phyloP scores from a whole-genome alignment of 352 stramenopile genomes.

The Phytophthora brassicae region DNA sequence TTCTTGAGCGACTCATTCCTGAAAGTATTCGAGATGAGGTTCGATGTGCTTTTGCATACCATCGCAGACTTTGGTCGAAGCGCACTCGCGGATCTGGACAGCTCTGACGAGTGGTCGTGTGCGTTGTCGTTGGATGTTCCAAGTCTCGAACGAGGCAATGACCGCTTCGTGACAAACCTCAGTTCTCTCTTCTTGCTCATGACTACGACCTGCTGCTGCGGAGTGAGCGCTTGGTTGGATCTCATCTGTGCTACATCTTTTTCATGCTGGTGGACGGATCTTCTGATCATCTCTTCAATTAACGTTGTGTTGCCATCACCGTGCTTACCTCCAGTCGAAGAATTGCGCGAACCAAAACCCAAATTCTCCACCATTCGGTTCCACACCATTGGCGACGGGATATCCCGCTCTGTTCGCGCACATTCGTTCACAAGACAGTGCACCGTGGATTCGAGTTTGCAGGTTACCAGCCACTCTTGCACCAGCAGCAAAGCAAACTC shows the following conservation, averaged over 20 bases:
- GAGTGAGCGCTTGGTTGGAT: conserved; percentile 21
- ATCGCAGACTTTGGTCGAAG: conserved; percentile 49
- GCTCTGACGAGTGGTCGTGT: not conserved
- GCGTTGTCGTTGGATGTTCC: conserved; percentile 23
- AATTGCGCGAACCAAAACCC: conserved; percentile 16
- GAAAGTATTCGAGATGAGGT: conserved; percentile 26
- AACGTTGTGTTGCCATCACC: conserved; percentile 9
- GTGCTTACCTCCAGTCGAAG: conserved; percentile 15
- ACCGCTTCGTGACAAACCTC: conserved; percentile 31
- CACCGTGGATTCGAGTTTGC: conserved; percentile 36
- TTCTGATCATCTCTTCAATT: conserved; percentile 21
- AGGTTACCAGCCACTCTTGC: conserved; percentile 49
- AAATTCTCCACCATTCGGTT: conserved; percentile 23
- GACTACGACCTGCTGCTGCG: conserved; percentile 39
- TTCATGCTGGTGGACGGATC: conserved; percentile 19
- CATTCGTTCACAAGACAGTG: conserved; percentile 46
- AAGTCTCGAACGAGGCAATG: conserved; percentile 21
- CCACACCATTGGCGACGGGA: conserved; percentile 24
- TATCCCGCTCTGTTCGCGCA: conserved; percentile 12
- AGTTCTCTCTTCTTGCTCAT: conserved; percentile 43
- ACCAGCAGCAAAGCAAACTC: conserved; percentile 37
- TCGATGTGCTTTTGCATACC: conserved; percentile 46
- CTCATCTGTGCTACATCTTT: conserved; percentile 20
- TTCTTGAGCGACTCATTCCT: not conserved
- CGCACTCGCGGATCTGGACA: not conserved